Evolutionary conservation across 768 basidiomycete species (phyloP).

Genomic region (Naganishia vishniacii): DNA sequence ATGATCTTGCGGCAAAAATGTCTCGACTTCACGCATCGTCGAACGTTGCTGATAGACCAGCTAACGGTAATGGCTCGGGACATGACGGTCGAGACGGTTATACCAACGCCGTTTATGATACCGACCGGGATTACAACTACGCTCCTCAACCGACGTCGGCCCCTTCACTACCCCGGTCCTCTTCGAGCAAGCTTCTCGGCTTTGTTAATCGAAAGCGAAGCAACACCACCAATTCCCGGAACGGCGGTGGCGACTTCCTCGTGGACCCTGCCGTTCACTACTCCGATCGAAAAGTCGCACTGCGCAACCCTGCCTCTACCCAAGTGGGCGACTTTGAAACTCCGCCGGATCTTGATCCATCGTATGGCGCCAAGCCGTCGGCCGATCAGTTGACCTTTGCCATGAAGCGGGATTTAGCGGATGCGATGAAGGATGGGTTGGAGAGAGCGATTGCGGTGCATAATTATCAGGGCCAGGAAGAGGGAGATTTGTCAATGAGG

Average conservation of each 20-base stretch:
- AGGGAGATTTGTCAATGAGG: conserved; percentile 64
- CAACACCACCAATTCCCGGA: conserved; percentile 17
- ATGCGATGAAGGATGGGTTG: conserved; percentile 50
- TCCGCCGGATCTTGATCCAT: conserved; percentile 7
- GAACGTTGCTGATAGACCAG: neutral
- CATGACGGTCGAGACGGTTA: neutral
- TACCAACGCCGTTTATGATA: neutral
- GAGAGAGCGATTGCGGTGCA: conserved; percentile 63
- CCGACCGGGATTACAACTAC: conserved; percentile 13
- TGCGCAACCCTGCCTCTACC: neutral
- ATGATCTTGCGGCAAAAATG: conserved; percentile 6
- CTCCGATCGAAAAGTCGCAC: conserved; percentile 9
- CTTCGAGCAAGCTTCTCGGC: conserved; percentile 22
- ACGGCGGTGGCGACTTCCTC: conserved; percentile 20
- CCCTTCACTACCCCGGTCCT: neutral
- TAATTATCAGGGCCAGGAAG: conserved; percentile 67
- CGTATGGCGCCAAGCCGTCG: conserved; percentile 7
- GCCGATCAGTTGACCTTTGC: conserved; percentile 11
- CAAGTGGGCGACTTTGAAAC: neutral
- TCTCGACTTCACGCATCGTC: conserved; percentile 13
- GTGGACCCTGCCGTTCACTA: conserved; percentile 17
- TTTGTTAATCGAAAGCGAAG: conserved; percentile 18
- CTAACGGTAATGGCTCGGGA: neutral
- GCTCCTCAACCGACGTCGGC: neutral
- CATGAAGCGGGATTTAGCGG: conserved; percentile 21